Evolutionary conservation across 257 asterid species (phyloP).

Genomic region (Leonotis leonurus): DNA sequence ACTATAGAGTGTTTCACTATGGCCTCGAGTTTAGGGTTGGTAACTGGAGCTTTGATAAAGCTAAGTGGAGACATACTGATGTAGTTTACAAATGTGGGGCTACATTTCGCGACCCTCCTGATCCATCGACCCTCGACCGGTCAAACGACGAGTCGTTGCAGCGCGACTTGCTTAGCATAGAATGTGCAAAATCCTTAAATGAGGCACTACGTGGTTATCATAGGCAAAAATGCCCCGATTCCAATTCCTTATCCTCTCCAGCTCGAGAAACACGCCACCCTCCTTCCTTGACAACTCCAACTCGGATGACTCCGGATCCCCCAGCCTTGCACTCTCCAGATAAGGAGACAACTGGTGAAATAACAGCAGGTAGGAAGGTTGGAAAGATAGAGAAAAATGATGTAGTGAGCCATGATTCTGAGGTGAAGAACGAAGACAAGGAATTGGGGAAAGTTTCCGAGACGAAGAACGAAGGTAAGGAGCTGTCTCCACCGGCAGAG

Average conservation of each 20-base stretch:
- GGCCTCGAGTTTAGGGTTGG: constrained; percentile 84
- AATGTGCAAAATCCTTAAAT: constrained; percentile 59
- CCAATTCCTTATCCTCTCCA: constrained; percentile 29
- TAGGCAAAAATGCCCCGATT: constrained; percentile 47
- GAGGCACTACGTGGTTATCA: constrained; percentile 64
- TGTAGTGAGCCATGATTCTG: constrained; percentile 5
- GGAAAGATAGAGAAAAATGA: constrained; percentile 29
- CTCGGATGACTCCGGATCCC: constrained; percentile 14
- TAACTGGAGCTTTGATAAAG: constrained; percentile 90
- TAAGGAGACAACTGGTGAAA: constrained; percentile 18
- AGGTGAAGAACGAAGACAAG: not conserved
- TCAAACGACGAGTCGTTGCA: constrained; percentile 37
- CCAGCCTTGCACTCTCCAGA: constrained; percentile 21
- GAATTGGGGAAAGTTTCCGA: not conserved
- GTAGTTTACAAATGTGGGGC: constrained; percentile 75
- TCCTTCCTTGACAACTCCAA: constrained; percentile 19
- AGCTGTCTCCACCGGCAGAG: constrained; percentile 38
- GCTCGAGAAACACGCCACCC: constrained; percentile 18
- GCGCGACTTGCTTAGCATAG: constrained; percentile 88
- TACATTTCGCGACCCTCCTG: constrained; percentile 78
- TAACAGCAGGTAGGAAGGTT: constrained; percentile 21
- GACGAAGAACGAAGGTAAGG: constrained; percentile 30
- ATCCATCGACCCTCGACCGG: constrained; percentile 51
- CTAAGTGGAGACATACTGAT: constrained; percentile 72
- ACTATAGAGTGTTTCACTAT: constrained; percentile 76